Evolutionary conservation across 805 yeast genomes (phyloP).

Genomic region (baker's yeast (Saccharomyces cerevisiae)): DNA sequence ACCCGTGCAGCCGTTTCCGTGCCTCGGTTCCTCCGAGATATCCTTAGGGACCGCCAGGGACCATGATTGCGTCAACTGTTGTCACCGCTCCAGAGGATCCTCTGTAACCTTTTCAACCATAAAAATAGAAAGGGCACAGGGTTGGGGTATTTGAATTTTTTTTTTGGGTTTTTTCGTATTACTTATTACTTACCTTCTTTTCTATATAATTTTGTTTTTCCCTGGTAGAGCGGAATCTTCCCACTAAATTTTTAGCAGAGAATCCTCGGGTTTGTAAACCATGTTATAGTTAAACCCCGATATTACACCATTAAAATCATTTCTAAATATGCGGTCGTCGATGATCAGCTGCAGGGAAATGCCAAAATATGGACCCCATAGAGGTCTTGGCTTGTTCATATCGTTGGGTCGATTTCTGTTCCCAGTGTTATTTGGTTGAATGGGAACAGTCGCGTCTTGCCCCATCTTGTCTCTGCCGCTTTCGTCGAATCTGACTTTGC

Average conservation of each 20-base stretch:
- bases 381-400: conserved; percentile 34
- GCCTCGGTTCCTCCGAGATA: background rate
- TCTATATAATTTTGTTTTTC: background rate
- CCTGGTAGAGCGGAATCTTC: background rate
- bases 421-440: conserved; percentile 6
- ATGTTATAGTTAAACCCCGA: conserved; percentile 58
- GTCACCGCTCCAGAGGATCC: background rate
- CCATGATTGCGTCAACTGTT: background rate
- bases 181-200: background rate
- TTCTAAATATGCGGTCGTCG: conserved; percentile 41
- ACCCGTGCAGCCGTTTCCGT: background rate
- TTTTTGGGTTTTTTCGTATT: background rate
- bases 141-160: background rate
- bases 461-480: conserved; percentile 61
- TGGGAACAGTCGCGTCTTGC: conserved; percentile 46
- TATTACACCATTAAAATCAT: conserved; percentile 34
- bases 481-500: conserved; percentile 69
- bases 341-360: conserved; percentile 47
- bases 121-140: background rate
- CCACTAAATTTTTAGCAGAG: conserved; percentile 25
- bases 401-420: conserved; percentile 6
- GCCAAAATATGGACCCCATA: conserved; percentile 70
- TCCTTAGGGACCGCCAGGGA: background rate
- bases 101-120: background rate
- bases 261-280: conserved; percentile 53